Evolutionary conservation across 345 rosid genomes (phyloP).

Genomic region (Gossypium bickii): DNA sequence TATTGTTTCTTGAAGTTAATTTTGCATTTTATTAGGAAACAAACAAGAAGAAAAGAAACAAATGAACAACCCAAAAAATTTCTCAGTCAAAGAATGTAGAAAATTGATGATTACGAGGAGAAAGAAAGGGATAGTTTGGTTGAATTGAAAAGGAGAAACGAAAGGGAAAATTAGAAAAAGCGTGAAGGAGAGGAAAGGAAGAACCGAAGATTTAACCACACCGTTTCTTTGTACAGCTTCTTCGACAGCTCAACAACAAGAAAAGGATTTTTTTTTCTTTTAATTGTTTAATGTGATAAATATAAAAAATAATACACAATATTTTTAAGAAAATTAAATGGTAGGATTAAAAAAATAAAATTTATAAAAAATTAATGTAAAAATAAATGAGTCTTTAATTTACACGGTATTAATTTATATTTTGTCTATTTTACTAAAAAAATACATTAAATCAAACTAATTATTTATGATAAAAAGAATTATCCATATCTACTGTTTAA

Average conservation of each 20-base stretch:
- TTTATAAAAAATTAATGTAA: no score
- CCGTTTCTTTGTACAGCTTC: background rate
- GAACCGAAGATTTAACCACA: slow-evolving; percentile 13
- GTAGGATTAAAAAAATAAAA: no score
- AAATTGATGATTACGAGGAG: background rate
- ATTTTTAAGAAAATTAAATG: no score
- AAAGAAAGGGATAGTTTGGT: background rate
- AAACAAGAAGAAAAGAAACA: background rate
- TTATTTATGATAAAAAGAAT: no score
- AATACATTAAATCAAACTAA: no score
- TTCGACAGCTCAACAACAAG: background rate
- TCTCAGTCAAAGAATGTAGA: background rate
- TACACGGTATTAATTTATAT: accelerated
- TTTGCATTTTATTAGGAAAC: background rate
- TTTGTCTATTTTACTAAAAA: no score
- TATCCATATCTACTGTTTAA: no score
- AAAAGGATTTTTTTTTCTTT: background rate
- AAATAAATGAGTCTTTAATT: no score
- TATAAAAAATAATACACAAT: no score
- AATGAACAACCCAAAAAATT: background rate
- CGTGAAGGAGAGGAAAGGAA: slow-evolving; percentile 10
- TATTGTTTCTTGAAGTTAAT: background rate
- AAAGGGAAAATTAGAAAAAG: background rate
- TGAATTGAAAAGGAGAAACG: background rate
- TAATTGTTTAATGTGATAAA: background rate